Evolutionary conservation across 345 rosid genomes (phyloP).

Genomic region (Ceriops decandra): DNA sequence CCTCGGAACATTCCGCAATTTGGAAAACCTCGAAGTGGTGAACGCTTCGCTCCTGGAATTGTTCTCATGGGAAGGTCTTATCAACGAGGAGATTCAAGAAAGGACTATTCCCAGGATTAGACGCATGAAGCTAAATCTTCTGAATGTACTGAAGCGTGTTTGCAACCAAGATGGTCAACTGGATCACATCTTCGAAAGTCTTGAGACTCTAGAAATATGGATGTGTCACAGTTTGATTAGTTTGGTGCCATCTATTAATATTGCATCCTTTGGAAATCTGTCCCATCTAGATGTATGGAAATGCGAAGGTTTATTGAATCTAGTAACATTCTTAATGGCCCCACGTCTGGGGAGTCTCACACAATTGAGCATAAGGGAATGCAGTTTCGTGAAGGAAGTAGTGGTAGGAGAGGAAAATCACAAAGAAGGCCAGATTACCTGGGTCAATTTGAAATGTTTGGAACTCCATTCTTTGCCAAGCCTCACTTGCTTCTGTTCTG

Average conservation of each 20-base stretch:
- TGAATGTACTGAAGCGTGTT: not conserved
- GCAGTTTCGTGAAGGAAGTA: not conserved
- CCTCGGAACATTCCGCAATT: no score
- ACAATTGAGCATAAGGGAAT: not conserved
- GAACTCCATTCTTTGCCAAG: not conserved
- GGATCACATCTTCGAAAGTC: not conserved
- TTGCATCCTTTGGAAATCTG: not conserved
- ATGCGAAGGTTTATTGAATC: not conserved
- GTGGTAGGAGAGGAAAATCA: not conserved
- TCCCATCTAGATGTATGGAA: not conserved
- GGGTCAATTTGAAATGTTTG: not conserved
- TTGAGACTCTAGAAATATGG: not conserved
- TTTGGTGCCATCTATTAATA: not conserved
- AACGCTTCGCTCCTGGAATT: not conserved
- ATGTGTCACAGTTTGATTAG: not conserved
- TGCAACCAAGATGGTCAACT: not conserved
- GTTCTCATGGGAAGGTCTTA: not conserved
- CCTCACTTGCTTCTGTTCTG: constrained; percentile 1
- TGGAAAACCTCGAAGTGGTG: no score
- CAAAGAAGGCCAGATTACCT: not conserved
- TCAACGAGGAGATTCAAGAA: not conserved
- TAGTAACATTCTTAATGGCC: not conserved
- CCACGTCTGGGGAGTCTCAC: not conserved
- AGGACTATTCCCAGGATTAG: not conserved
- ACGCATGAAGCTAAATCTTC: not conserved